phyloP scores from a whole-genome alignment of 768 basidiomycete genomes.

The Serendipita sp. region DNA sequence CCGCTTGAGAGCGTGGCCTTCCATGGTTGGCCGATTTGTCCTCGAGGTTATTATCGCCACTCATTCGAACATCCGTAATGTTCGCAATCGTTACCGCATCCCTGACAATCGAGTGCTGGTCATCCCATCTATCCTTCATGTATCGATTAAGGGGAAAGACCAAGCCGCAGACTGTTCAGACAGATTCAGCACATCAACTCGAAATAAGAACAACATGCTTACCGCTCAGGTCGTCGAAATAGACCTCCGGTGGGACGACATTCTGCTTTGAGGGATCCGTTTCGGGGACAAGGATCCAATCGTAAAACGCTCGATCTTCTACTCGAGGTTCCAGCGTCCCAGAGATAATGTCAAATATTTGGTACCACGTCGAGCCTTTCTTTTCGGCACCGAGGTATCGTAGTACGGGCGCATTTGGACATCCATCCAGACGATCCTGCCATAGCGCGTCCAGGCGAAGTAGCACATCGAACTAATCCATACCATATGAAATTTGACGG shows the following conservation, averaged over 20 bases:
- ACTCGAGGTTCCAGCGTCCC: constrained; percentile 28
- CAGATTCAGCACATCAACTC: no score
- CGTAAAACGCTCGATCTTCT: constrained; percentile 25
- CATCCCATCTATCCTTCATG: constrained; percentile 24
- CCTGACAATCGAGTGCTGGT: constrained; percentile 26
- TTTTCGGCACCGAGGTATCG: constrained; percentile 20
- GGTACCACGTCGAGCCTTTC: constrained; percentile 17
- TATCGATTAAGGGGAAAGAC: constrained; percentile 29
- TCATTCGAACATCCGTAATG: constrained; percentile 22
- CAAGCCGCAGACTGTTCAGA: constrained; percentile 24
- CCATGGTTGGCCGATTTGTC: background rate
- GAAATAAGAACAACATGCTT: background rate
- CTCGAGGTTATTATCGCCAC: constrained; percentile 9
- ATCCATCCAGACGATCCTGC: constrained; percentile 33
- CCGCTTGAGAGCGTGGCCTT: constrained; percentile 10
- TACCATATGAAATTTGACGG: no score
- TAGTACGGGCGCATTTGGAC: constrained; percentile 32
- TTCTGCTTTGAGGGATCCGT: constrained; percentile 5
- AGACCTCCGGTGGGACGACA: constrained; percentile 29
- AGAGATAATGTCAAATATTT: constrained; percentile 26
- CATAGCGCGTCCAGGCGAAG: constrained; percentile 31
- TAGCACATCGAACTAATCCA: constrained; percentile 32
- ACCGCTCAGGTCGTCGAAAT: constrained; percentile 31
- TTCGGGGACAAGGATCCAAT: constrained; percentile 28
- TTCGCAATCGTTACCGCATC: constrained; percentile 27